Base-by-base conservation (phyloP, 2,329 filamentous ascomycete species). In the Akanthomyces uredinophilus region DNA sequence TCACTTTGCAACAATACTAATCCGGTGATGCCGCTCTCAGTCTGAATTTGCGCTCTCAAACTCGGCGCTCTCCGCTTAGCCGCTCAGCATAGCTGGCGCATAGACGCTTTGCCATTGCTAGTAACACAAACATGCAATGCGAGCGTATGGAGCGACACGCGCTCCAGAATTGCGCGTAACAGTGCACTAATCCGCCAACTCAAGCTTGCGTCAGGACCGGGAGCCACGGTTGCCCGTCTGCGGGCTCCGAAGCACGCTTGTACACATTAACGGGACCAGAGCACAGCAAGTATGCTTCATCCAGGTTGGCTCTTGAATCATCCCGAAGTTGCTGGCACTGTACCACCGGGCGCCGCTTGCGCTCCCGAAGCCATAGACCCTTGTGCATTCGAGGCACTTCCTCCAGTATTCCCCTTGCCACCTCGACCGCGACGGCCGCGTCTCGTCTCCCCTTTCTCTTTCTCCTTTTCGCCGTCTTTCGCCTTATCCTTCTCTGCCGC, bases 391-490 rank as follows among this genome's bases (percentile, higher is more conserved):
- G 64, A 47, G 14, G 57, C 46, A 43, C 54, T 39, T 27, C 53
- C 62, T 11, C 51, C 60, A 14, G 29, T 52, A 39, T 69, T 70
- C 14, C 65, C 66, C 52, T 70, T 72, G 47, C 57, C 61, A 16
- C 72, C 72, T 47, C 73, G 67, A 46, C 70, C 73, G 20, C 72
- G 71, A 65, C 73, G 70, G 18, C 72, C 72, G 47, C 71, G 70
- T 22, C 71, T 58, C 65, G 74, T 74, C 59, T 74, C 72, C n/a
- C 66, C 64, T 49, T 66, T 49, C 24, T 44, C 49, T 51, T 49
- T 56, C 24, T 50, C 55, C 27, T 43, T 71, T 27, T 68, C 67
- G 47, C 64, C 65, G 60, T 70, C 68, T 46, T 69, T 68, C 6
- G 55, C 56, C 60, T 68, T 70, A 14, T 58, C 60, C n/a, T 51